Evolutionary conservation across 202 grass and related monocot genomes (phyloP), one percentile per base, ranked within the genome.

Genomic region (Elaeis oleifera): DNA sequence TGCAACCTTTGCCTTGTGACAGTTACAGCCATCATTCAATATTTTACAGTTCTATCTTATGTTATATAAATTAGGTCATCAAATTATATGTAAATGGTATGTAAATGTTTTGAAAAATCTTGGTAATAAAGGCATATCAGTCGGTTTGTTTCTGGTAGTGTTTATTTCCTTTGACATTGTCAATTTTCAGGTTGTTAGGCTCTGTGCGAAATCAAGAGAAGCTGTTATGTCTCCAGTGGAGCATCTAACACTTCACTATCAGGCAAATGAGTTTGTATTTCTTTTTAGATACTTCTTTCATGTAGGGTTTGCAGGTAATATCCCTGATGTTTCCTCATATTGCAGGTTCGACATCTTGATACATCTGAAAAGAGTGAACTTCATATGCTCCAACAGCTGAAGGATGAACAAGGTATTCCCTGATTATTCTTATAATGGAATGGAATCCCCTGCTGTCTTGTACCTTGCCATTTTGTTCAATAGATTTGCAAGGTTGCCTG

Each of bases 201-300:
- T 99, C 44, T 99, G 94, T 69, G 94, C 94, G 22, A 99, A 99
- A 82, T 99, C 94, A 64, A 86, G 94, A 76, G 94, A 99, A 82
- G 94, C 94, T 44, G 89, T 99, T 68, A 89, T 83, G 54, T 99
- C 94, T 61, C 94, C 88, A 67, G 94, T 99, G 59, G 94, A 99
- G 72, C 88, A 99, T 82, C 80, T 99, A 48, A 87, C 94, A 63
- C 94, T 94, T 78, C 95, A 99, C 78, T 99, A 94, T 71, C 95
- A 99, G 95, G 95, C 94, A 78, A 18, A 2, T 13, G 21, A 19
- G 9, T 26, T 24, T 23, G 29, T 70, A 17, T 53, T 50, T 65
- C 63, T 54, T 66, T 56, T 19, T 44, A 16, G 1, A 19, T 54
- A 22, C 32, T 25, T 74, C 51, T 25, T 74, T 31, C 17, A 22